Percentiles rank a stretch among this genome's conserved stretches.
phyloP scores from a whole-genome alignment of 1,284 basidiomycete genomes.

The Pseudozyma sp. region DNA sequence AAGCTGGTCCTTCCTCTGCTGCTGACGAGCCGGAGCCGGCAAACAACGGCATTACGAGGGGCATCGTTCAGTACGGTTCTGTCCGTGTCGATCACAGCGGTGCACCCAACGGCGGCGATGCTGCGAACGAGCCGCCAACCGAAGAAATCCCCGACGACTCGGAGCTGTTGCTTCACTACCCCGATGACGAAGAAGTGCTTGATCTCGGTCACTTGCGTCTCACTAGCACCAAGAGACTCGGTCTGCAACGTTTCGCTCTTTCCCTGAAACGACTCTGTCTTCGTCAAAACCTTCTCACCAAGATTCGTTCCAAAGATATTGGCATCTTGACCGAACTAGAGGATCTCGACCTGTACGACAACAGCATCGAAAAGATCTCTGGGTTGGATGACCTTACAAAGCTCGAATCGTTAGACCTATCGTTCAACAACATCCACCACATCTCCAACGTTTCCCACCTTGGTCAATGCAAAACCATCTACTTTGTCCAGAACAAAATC shows the following conservation, averaged over 20 bases:
- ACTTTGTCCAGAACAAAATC: slow-evolving; percentile 97
- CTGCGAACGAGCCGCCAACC: neutral
- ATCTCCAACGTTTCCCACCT: slow-evolving; percentile 73
- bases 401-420: slow-evolving; percentile 87
- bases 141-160: slow-evolving; percentile 51
- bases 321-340: slow-evolving; percentile 77
- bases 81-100: slow-evolving; percentile 34
- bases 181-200: slow-evolving; percentile 70
- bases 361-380: slow-evolving; percentile 75
- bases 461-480: slow-evolving; percentile 78
- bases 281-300: slow-evolving; percentile 85
- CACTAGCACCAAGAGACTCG: slow-evolving; percentile 73
- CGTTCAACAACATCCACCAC: slow-evolving; percentile 85
- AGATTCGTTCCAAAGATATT: slow-evolving; percentile 73
- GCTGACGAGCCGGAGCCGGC: slow-evolving; percentile 21
- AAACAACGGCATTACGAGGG: slow-evolving; percentile 37
- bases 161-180: slow-evolving; percentile 52
- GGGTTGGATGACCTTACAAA: slow-evolving; percentile 71
- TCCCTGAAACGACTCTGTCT: slow-evolving; percentile 83
- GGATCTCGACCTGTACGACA: slow-evolving; percentile 95
- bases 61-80: slow-evolving; percentile 40
- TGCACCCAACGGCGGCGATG: slow-evolving; percentile 7
- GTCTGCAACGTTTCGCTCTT: slow-evolving; percentile 77
- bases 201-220: slow-evolving; percentile 89
- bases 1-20: slow-evolving; percentile 34